Percentiles rank a stretch among this genome's conserved stretches.
phyloP scores from a whole-genome alignment of 1,284 basidiomycete genomes.

The Apiotrichum gracile region DNA sequence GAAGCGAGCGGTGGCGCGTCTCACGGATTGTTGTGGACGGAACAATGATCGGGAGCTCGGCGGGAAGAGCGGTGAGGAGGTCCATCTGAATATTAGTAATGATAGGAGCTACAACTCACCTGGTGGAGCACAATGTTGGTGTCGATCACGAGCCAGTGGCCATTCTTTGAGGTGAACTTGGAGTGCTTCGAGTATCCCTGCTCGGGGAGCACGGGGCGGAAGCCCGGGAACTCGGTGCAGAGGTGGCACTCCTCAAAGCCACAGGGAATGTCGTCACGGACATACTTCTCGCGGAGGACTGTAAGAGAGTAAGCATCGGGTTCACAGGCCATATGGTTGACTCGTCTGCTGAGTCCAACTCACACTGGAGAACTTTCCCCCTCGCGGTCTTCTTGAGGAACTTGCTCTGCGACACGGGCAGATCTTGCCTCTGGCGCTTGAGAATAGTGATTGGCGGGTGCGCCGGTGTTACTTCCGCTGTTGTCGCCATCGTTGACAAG shows the following conservation, averaged over 20 bases:
- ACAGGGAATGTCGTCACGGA: conserved; percentile 89
- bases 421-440: conserved; percentile 67
- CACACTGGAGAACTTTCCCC: conserved; percentile 90
- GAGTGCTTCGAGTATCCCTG: conserved; percentile 54
- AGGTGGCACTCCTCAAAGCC: conserved; percentile 67
- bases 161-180: conserved; percentile 31
- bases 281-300: conserved; percentile 92
- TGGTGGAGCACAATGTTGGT: conserved; percentile 94
- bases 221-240: conserved; percentile 52
- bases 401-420: conserved; percentile 71
- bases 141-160: conserved; percentile 85
- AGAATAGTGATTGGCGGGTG: conserved; percentile 61
- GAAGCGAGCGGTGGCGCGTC: conserved; percentile 88
- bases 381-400: conserved; percentile 91
- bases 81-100: conserved; percentile 66
- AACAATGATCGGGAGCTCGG: conserved; percentile 69
- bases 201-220: conserved; percentile 50
- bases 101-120: conserved; percentile 50
- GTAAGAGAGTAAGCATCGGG: background rate
- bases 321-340: no score
- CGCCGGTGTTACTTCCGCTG: conserved; percentile 9
- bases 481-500: conserved; percentile 13
- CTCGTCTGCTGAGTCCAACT: conserved; percentile 13
- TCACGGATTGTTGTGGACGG: conserved; percentile 95
- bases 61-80: conserved; percentile 72